Conservation (phyloP, 2,329 filamentous ascomycete genomes). For the Aplosporella prunicola region DNA sequence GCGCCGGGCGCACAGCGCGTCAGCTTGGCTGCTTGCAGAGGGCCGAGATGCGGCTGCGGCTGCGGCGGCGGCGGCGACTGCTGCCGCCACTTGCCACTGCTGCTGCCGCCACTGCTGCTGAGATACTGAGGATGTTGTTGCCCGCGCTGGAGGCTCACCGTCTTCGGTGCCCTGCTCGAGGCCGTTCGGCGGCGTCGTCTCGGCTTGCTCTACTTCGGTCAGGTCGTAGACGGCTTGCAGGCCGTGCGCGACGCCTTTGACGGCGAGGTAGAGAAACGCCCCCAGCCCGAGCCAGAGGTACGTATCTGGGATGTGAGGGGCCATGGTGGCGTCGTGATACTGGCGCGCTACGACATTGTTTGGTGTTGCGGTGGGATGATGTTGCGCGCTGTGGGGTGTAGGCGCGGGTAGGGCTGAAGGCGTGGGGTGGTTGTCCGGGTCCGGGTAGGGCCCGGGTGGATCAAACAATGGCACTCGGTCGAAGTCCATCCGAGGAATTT, state of each 20-base stretch:
- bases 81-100: too few relatives aligned
- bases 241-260: slow-evolving; percentile 48
- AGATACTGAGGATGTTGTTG: slow-evolving; percentile 4
- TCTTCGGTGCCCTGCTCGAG: slow-evolving; percentile 57
- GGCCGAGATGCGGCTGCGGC: too few relatives aligned
- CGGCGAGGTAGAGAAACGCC: slow-evolving; percentile 49
- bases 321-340: slow-evolving; percentile 22
- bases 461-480: too few relatives aligned
- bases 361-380: not conserved
- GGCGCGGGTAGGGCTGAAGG: slow-evolving; percentile 2
- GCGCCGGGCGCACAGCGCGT: too few relatives aligned
- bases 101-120: too few relatives aligned
- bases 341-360: too few relatives aligned
- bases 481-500: too few relatives aligned
- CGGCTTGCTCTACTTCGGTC: slow-evolving; percentile 57
- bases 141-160: too few relatives aligned
- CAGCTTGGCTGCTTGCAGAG: slow-evolving; percentile 44
- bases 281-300: slow-evolving; percentile 40
- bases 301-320: slow-evolving; percentile 32
- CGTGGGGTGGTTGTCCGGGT: too few relatives aligned
- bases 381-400: not conserved
- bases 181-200: slow-evolving; percentile 43
- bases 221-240: slow-evolving; percentile 53
- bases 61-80: too few relatives aligned
- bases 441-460: too few relatives aligned